A percentile compares a stretch with the other conserved stretches of the same genome.
phyloP scores from a whole-genome alignment of 73 alveolate genomes.

The Paramecium sonneborni region DNA sequence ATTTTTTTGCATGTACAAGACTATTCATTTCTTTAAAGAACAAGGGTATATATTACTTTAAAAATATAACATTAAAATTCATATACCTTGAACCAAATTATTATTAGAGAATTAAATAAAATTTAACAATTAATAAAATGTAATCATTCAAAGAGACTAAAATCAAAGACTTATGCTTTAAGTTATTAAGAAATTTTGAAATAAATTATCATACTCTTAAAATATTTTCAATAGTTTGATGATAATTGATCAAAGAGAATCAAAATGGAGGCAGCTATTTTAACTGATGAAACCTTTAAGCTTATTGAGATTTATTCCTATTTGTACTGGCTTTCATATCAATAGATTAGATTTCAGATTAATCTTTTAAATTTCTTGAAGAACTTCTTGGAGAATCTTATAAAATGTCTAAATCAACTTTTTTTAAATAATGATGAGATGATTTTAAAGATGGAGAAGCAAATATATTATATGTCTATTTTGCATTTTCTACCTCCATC shows the following conservation, averaged over 20 bases:
- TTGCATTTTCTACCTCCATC: neutral
- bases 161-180: too few relatives aligned
- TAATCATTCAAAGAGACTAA: too few relatives aligned
- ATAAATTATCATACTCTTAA: too few relatives aligned
- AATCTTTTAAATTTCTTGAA: neutral
- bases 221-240: too few relatives aligned
- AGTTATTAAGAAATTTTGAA: too few relatives aligned
- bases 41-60: too few relatives aligned
- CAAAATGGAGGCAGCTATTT: neutral
- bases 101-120: too few relatives aligned
- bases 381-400: neutral
- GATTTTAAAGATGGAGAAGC: neutral
- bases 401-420: neutral
- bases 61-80: too few relatives aligned
- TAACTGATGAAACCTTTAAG: neutral
- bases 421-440: neutral
- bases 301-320: neutral
- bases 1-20: too few relatives aligned
- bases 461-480: neutral
- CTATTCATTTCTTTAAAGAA: too few relatives aligned
- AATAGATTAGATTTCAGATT: neutral
- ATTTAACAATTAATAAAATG: too few relatives aligned
- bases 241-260: neutral
- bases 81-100: too few relatives aligned
- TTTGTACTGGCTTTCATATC: neutral